These are phyloP conservation scores for Chalara sp. DNA, from an alignment of 2,329 filamentous ascomycete genomes.

Conservation along the genomic window DNA sequence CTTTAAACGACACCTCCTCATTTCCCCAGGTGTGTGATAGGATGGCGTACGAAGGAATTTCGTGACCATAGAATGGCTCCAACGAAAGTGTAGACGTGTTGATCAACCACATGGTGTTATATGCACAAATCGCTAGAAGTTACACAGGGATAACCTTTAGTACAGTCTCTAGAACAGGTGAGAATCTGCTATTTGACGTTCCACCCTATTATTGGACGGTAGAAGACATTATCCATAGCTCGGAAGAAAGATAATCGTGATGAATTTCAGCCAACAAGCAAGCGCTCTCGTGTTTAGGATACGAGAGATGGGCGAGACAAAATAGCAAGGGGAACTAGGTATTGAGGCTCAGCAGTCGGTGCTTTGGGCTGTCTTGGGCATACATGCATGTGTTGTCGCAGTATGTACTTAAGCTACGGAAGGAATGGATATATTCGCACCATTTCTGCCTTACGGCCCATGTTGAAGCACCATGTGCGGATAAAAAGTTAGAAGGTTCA, in stretches of 20 bases:
- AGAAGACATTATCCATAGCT: background rate
- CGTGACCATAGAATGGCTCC: background rate
- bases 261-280: background rate
- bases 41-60: constrained; percentile 22
- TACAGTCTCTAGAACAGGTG: background rate
- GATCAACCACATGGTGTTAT: constrained; percentile 2
- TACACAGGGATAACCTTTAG: background rate
- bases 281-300: background rate
- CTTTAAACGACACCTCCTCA: constrained; percentile 22
- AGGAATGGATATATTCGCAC: no score
- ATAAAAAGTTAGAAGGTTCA: no score
- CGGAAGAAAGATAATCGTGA: background rate
- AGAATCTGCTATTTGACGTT: background rate
- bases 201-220: background rate
- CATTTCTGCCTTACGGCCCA: no score
- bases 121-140: background rate
- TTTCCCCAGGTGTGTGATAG: constrained; percentile 26
- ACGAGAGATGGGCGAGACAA: background rate
- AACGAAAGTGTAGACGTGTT: background rate
- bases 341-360: background rate
- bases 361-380: background rate
- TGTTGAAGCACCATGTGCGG: no score
- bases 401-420: no score
- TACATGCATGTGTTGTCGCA: background rate
- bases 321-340: background rate